Base-by-base conservation (phyloP, 306 rosid species). In the cucumber (Cucumis sativus) region DNA sequence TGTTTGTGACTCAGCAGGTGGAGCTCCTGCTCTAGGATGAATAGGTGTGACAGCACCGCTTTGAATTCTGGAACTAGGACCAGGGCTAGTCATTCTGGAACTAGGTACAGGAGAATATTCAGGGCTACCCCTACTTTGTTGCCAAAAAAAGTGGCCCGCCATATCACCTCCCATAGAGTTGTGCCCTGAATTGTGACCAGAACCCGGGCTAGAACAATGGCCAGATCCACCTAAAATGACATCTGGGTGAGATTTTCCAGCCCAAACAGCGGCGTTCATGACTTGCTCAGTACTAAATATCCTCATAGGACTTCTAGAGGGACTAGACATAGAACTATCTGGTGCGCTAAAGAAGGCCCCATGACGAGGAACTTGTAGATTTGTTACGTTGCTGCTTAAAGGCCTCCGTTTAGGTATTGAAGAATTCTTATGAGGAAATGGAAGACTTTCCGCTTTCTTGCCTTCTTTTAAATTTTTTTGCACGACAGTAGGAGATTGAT, bases 101-200 rank as follows among this genome's bases (percentile, higher is more conserved):
- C 91, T 88, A 45, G 89, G 91, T 47, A 79, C 85, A 0, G 91
- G 91, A 77, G 91, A 88, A 83, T 88, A 88, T 84, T 88, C 91
- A 0, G 91, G 91, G 85, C 91, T 88, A 59, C 91, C 91, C 83
- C 83, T 82, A 84, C 88, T 86, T 80, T 84, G 91, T 68, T 86
- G 91, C 91, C 86, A 86, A 82, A 88, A 86, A 7, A 84, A 63
- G 74, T 87, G 97, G 58, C 93, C 98, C 40, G 92, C 82, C 88
- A 89, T 84, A 86, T 95, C 99, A 83, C 97, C 99, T 79, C 97
- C 99, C 96, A 91, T 96, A 78, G 99, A 96, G 85, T 92, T 96
- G 77, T 96, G 98, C 58, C 99, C 98, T 59, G 99, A 96, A 79
- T 96, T 96, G 68, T 92, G 99, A 82, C 99, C 99, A 0, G 99